Evolutionary conservation across 176 grass and related monocot genomes (phyloP).

Genomic region (Cenchrus purpureus): DNA sequence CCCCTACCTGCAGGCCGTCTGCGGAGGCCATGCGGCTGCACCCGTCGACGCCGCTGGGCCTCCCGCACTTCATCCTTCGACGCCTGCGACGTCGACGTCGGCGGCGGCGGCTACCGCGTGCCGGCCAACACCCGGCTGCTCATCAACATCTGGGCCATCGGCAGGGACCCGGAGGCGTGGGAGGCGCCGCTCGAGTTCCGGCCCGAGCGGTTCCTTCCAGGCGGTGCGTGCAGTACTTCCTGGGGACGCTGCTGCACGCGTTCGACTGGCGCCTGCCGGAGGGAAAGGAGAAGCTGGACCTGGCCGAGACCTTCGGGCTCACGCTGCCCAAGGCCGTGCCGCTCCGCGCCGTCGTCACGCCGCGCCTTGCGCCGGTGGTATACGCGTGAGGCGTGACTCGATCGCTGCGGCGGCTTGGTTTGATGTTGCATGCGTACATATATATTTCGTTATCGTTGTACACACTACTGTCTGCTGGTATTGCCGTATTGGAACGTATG

Average conservation of each 20-base stretch:
- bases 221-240: constrained; percentile 66
- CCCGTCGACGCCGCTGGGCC: constrained; percentile 76
- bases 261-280: constrained; percentile 72
- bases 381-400: constrained; percentile 22
- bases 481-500: no score
- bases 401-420: no score
- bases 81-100: constrained; percentile 62
- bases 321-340: constrained; percentile 71
- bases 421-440: no score
- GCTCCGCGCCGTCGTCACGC: constrained; percentile 53
- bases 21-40: constrained; percentile 75
- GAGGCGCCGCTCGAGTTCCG: constrained; percentile 61
- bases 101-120: constrained; percentile 40
- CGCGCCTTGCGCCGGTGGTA: constrained; percentile 46
- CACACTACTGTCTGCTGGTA: no score
- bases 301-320: constrained; percentile 75
- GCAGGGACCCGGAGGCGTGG: constrained; percentile 65
- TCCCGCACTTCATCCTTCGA: constrained; percentile 83
- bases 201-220: constrained; percentile 67
- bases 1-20: constrained; percentile 75
- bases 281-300: constrained; percentile 59
- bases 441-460: no score
- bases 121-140: constrained; percentile 67
- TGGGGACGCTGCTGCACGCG: constrained; percentile 64
- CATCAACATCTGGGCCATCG: constrained; percentile 86